Percentiles rank a stretch among this genome's conserved stretches.
Evolutionary conservation across 257 asterid species (phyloP).

Genomic region (Solanum megistacrolobum): DNA sequence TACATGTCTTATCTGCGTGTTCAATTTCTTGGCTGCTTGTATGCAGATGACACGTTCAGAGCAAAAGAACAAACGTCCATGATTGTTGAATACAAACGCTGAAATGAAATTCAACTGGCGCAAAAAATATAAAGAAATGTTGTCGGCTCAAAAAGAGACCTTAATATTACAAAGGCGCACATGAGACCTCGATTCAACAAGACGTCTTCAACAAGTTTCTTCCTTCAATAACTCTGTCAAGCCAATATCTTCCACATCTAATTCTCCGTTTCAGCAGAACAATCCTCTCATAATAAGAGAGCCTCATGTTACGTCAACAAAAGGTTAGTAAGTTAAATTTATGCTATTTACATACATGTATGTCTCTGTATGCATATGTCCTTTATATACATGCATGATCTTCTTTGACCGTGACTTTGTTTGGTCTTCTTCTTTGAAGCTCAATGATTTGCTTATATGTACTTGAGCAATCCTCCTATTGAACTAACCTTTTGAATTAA

Average conservation of each 20-base stretch:
- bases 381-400: too few relatives aligned
- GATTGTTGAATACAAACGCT: not conserved
- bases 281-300: too few relatives aligned
- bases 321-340: not conserved
- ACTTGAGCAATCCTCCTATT: too few relatives aligned
- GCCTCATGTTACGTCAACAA: not conserved
- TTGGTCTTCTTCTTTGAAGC: too few relatives aligned
- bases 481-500: too few relatives aligned
- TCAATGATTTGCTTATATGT: too few relatives aligned
- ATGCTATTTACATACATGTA: too few relatives aligned
- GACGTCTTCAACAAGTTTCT: not conserved
- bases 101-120: not conserved
- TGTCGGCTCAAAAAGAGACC: not conserved
- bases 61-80: not conserved
- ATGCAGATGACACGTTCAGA: not conserved
- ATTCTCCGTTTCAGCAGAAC: accelerated
- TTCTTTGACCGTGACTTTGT: too few relatives aligned
- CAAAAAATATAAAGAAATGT: not conserved
- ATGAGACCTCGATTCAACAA: not conserved
- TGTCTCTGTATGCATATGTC: too few relatives aligned
- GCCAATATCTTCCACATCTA: not conserved
- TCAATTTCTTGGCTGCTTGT: too few relatives aligned
- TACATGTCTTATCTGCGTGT: too few relatives aligned
- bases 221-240: not conserved
- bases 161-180: not conserved